Percentiles rank a stretch among this genome's conserved stretches.
These are phyloP conservation scores for Pythium insidiosum DNA, from an alignment of 352 stramenopile species.

Conservation along the genomic window DNA sequence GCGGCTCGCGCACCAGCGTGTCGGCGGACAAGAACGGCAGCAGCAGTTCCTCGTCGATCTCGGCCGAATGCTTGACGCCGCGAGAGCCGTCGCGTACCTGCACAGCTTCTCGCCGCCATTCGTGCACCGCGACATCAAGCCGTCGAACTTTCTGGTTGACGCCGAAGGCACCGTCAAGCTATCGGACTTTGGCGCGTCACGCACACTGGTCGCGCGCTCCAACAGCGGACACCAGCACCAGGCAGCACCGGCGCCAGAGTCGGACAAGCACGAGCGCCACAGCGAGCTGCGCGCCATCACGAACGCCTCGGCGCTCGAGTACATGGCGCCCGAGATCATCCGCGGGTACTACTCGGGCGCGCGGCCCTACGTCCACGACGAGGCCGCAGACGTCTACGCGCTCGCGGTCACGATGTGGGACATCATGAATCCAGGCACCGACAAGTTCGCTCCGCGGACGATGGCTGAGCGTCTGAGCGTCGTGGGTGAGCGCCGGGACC, in stretches of 20 bases:
- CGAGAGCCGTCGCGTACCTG: constrained; percentile 52
- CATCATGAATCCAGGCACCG: constrained; percentile 24
- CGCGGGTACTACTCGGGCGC: constrained; percentile 13
- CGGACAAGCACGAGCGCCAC: not conserved
- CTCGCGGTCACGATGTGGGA: constrained; percentile 47
- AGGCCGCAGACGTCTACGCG: constrained; percentile 38
- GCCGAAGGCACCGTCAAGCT: constrained; percentile 56
- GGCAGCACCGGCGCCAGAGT: too few species aligned
- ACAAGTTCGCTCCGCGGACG: constrained; percentile 31
- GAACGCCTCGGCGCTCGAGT: constrained; percentile 32
- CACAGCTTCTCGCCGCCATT: constrained; percentile 71
- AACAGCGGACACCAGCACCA: constrained; percentile 7
- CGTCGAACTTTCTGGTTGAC: constrained; percentile 75
- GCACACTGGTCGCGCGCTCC: constrained; percentile 16
- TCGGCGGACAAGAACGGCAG: not conserved
- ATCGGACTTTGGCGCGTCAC: constrained; percentile 69
- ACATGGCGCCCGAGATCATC: constrained; percentile 53
- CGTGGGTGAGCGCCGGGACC: not conserved
- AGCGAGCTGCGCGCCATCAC: constrained; percentile 17
- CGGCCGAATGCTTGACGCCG: constrained; percentile 57
- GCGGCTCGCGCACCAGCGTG: not conserved
- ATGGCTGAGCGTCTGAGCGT: too few species aligned
- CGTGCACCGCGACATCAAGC: constrained; percentile 67
- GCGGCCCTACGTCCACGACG: constrained; percentile 22
- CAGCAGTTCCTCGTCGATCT: constrained; percentile 56